Evolutionary conservation across 139 green algal species (phyloP), one percentile per base, ranked within the genome.

Genomic region (Chlamydomonas applanata): DNA sequence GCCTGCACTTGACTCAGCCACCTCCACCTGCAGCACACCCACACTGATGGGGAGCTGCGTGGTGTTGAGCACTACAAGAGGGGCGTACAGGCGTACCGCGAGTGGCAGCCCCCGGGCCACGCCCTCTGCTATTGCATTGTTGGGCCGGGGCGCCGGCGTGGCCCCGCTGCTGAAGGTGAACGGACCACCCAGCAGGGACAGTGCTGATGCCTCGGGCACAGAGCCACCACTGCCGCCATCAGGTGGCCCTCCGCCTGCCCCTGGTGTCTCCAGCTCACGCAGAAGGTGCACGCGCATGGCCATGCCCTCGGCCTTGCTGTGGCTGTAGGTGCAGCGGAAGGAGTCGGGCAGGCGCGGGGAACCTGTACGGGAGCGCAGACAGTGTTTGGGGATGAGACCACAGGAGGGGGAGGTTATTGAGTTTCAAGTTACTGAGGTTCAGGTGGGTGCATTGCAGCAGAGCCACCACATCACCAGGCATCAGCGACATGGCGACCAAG

Each of bases 41-140:
- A 80, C 85, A 22, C 72, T 74, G 0, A 95, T 72, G 0, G 86
- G 87, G 64, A 94, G 79, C 72, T 85, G 73, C 17, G 89, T 93
- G 63, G 79, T 83, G 46, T 96, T 96, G 33, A 92, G 77, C 49
- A 96, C 46, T 87, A 86, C 92, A n/a, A 93, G 80, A 5, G 90
- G 90, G 20, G 91, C 85, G 34, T 79, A 85, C 63, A 95, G 75
- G 1, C 75, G 66, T 67, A 93, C 86, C 24, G 77, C 24, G 22
- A 95, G 68, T 0, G 91, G 84, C 20, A 82, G 72, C 2, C 90
- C 90, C 20, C 65, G 46, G 2, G 89, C 90, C 34, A 88, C 83
- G 0, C 83, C 85, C 69, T 75, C 56, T 24, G 67, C 68, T 4
- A 52, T 5, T 53, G 62, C 30, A 5, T 30, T 9, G 16, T n/a